Percentiles rank a stretch among this genome's conserved stretches.
Conservation (phyloP, 192 early-diverging fungal genomes). For the Backusella psychrophila region DNA sequence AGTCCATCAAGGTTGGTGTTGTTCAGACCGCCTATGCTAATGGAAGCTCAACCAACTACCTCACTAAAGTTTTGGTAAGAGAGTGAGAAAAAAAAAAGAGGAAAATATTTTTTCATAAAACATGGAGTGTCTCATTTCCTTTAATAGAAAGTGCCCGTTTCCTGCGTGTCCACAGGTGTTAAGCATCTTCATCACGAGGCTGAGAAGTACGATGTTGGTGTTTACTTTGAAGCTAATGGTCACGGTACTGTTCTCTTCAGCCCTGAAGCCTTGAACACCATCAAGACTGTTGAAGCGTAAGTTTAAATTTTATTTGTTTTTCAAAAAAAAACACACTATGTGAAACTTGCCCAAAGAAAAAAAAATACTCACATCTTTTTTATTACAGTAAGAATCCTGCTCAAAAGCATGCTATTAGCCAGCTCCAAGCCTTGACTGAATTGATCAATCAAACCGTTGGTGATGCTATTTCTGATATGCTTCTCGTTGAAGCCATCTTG, state of each 20-base stretch:
- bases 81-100: background rate
- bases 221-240: conserved; percentile 99
- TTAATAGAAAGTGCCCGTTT: conserved; percentile 83
- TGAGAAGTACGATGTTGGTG: conserved; percentile 94
- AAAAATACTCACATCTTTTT: background rate
- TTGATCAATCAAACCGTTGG: conserved; percentile 99
- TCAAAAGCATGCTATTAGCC: conserved; percentile 73
- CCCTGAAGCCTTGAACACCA: conserved; percentile 68
- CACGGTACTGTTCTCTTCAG: conserved; percentile 99
- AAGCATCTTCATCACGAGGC: conserved; percentile 99
- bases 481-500: conserved; percentile 92
- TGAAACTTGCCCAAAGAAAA: background rate
- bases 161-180: conserved; percentile 96
- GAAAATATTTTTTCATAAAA: background rate
- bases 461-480: conserved; percentile 96
- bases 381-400: conserved; percentile 61
- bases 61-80: conserved; percentile 81
- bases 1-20: conserved; percentile 83
- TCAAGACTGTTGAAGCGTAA: conserved; percentile 64
- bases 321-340: background rate
- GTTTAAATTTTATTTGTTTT: background rate
- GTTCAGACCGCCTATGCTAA: conserved; percentile 99
- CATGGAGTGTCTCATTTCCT: background rate
- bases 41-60: conserved; percentile 92
- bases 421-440: conserved; percentile 82